A percentile compares a stretch with the other conserved stretches of the same genome.
Conservation (phyloP, 805 yeast genomes). For the Saccharomycopsis lassenensis region DNA sequence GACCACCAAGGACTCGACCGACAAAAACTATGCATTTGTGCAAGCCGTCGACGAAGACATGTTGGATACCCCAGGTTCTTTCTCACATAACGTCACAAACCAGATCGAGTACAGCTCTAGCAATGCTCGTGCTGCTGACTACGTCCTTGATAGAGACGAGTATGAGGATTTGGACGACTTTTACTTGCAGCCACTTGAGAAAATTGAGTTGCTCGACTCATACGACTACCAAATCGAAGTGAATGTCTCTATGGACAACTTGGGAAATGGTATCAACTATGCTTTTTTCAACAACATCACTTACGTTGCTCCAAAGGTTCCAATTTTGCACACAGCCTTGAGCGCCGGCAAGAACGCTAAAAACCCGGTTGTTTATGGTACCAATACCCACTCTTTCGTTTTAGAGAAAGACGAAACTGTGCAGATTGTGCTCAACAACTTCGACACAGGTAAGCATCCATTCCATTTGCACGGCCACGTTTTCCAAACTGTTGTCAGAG, state of each 20-base stretch:
- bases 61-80: slow-evolving; percentile 68
- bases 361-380: slow-evolving; percentile 52
- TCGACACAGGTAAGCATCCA: slow-evolving; percentile 90
- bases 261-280: slow-evolving; percentile 80
- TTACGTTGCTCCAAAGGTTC: slow-evolving; percentile 73
- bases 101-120: slow-evolving; percentile 48
- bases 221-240: slow-evolving; percentile 63
- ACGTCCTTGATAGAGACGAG: slow-evolving; percentile 21
- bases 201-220: slow-evolving; percentile 45
- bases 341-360: slow-evolving; percentile 53
- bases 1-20: slow-evolving; percentile 52
- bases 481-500: slow-evolving; percentile 76
- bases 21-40: slow-evolving; percentile 71
- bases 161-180: slow-evolving; percentile 62
- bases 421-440: slow-evolving; percentile 75
- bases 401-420: slow-evolving; percentile 45
- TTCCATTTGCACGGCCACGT: slow-evolving; percentile 90
- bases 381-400: slow-evolving; percentile 67
- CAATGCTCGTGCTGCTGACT: slow-evolving; percentile 34
- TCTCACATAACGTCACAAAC: slow-evolving; percentile 64
- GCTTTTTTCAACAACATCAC: slow-evolving; percentile 93
- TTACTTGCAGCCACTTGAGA: slow-evolving; percentile 52
- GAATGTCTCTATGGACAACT: slow-evolving; percentile 73
- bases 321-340: slow-evolving; percentile 70
- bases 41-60: slow-evolving; percentile 70